These are phyloP conservation scores for Chlorella sp. DNA, from an alignment of 139 green algal species.

Conservation along the genomic window DNA sequence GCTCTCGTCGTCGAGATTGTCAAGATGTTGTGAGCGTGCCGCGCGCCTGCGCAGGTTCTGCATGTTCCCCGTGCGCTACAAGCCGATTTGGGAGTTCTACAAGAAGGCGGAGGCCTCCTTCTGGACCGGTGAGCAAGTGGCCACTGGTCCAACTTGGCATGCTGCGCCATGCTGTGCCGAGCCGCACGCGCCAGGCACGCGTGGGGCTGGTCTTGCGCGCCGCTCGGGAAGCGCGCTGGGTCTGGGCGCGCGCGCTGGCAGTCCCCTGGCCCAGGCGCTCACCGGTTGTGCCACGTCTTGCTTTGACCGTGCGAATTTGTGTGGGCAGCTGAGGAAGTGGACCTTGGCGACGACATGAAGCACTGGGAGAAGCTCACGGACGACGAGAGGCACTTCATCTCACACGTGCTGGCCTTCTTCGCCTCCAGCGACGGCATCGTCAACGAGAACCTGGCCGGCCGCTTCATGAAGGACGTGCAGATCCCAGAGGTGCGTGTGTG, in stretches of 20 bases:
- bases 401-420: slow-evolving; percentile 97
- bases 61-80: slow-evolving; percentile 87
- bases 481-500: slow-evolving; percentile 31
- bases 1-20: neutral
- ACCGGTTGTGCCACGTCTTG: too few relatives aligned
- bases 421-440: slow-evolving; percentile 96
- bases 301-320: neutral
- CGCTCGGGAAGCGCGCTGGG: too few relatives aligned
- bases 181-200: too few relatives aligned
- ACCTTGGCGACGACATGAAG: slow-evolving; percentile 83
- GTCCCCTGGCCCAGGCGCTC: too few relatives aligned
- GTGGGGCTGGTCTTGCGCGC: too few relatives aligned
- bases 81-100: slow-evolving; percentile 90
- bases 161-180: too few relatives aligned
- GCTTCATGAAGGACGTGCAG: slow-evolving; percentile 96
- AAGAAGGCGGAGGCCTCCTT: slow-evolving; percentile 95
- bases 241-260: too few relatives aligned
- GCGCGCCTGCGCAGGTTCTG: slow-evolving; percentile 46
- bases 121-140: slow-evolving; percentile 83
- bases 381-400: slow-evolving; percentile 94
- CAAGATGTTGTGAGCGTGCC: neutral
- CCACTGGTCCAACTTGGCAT: too few relatives aligned
- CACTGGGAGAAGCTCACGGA: slow-evolving; percentile 89
- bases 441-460: slow-evolving; percentile 84
- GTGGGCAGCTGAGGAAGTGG: slow-evolving; percentile 94